Evolutionary conservation across 805 yeast genomes (phyloP).

Genomic region (Aciculoconidium aculeatum): DNA sequence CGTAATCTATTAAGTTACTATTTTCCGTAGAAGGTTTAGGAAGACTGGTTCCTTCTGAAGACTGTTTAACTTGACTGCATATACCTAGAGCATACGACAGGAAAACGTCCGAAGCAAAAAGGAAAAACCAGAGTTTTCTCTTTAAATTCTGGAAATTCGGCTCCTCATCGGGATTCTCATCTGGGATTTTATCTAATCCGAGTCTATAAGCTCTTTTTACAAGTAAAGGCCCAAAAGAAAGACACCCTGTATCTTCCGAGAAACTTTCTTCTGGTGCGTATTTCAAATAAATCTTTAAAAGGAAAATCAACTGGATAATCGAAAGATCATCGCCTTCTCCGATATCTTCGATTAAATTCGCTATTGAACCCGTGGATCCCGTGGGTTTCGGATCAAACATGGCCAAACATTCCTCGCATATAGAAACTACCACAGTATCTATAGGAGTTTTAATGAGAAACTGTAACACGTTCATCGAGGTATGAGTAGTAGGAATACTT

Average conservation of each 20-base stretch:
- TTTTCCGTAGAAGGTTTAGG: slow-evolving; percentile 8
- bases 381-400: background rate
- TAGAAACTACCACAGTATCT: slow-evolving; percentile 12
- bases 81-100: slow-evolving; percentile 6
- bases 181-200: slow-evolving; percentile 16
- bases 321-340: slow-evolving; percentile 11
- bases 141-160: slow-evolving; percentile 6
- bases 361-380: too few species aligned
- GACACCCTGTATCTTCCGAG: slow-evolving; percentile 1
- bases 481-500: too few species aligned
- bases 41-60: slow-evolving; percentile 11
- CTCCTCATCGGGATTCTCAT: slow-evolving; percentile 8
- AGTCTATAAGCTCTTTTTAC: slow-evolving; percentile 15
- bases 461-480: slow-evolving; percentile 15
- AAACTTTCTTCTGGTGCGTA: slow-evolving; percentile 11
- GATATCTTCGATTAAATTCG: slow-evolving; percentile 10
- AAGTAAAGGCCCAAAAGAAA: slow-evolving; percentile 4
- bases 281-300: slow-evolving; percentile 12
- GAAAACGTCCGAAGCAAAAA: slow-evolving; percentile 7
- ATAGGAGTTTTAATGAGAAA: slow-evolving; percentile 15
- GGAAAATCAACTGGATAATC: slow-evolving; percentile 14
- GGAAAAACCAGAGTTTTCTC: slow-evolving; percentile 8
- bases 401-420: slow-evolving; percentile 12
- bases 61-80: slow-evolving; percentile 6
- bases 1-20: slow-evolving; percentile 8